These are phyloP conservation scores for Acer campestre DNA, from an alignment of 345 rosid species.

Conservation along the genomic window DNA sequence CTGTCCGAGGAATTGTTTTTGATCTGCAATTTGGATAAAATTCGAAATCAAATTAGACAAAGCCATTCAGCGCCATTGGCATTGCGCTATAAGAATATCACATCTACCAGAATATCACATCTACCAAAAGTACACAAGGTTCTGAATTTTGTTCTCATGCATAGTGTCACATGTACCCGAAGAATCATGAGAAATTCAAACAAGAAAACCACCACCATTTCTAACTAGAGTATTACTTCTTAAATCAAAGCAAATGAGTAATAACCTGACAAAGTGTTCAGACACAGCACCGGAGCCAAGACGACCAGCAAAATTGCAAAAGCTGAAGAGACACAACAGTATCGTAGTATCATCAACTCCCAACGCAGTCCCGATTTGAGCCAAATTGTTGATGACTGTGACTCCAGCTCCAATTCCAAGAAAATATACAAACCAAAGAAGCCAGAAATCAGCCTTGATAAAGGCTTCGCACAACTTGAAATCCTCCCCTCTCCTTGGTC, in stretches of 20 bases:
- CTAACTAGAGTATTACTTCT: background rate
- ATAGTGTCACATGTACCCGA: background rate
- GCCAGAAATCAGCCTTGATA: conserved; percentile 97
- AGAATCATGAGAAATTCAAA: background rate
- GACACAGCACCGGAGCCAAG: conserved; percentile 85
- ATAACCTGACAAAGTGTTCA: conserved; percentile 86
- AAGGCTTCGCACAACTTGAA: conserved; percentile 74
- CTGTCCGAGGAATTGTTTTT: conserved; percentile 68
- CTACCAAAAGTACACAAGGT: background rate
- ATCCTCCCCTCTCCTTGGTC: conserved; percentile 85
- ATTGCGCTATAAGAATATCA: background rate
- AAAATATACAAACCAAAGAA: conserved; percentile 84
- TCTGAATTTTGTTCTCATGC: background rate
- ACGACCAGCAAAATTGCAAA: conserved; percentile 87
- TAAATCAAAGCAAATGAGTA: conserved; percentile 5
- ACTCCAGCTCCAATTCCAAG: conserved; percentile 92
- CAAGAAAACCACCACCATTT: conserved; percentile 5
- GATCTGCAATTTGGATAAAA: conserved; percentile 43
- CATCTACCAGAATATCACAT: background rate
- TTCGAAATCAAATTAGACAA: conserved; percentile 11
- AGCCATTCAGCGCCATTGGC: background rate
- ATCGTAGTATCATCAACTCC: conserved; percentile 76
- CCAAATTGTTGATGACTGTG: conserved; percentile 89
- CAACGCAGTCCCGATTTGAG: conserved; percentile 82
- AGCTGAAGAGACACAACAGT: conserved; percentile 72